A percentile compares a stretch with the other conserved stretches of the same genome.
Evolutionary conservation across 2,329 filamentous ascomycete genomes (phyloP).

Genomic region (Pseudocercospora ulei): DNA sequence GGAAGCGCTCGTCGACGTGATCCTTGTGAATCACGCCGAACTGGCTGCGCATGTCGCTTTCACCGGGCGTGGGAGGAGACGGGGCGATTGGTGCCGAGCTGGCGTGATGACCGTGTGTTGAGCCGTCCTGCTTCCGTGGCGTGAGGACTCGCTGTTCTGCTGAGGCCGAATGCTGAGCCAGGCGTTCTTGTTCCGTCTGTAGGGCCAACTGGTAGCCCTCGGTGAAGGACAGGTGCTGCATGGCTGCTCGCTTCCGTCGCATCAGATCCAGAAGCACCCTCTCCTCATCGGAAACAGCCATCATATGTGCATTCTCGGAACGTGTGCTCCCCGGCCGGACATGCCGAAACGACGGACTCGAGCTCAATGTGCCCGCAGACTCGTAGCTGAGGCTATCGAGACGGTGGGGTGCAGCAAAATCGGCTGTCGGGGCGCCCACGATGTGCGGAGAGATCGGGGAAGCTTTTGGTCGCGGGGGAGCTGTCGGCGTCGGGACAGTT

Average conservation of each 20-base stretch:
- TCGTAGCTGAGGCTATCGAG: conserved; percentile 17
- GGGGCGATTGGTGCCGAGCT: conserved; percentile 15
- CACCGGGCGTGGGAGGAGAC: conserved; percentile 11
- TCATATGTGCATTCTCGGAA: conserved; percentile 26
- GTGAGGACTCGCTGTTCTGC: conserved; percentile 25
- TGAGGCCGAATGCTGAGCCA: conserved; percentile 20
- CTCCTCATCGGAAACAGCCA: conserved; percentile 45
- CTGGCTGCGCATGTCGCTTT: conserved; percentile 21
- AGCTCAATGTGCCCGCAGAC: conserved; percentile 13
- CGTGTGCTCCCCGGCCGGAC: conserved; percentile 1
- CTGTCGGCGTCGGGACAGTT: conserved; percentile 13
- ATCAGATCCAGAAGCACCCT: conserved; percentile 44
- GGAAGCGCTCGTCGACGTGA: conserved; percentile 28
- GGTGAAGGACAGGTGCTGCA: conserved; percentile 37
- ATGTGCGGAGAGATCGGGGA: conserved; percentile 3
- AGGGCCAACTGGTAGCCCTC: conserved; percentile 35
- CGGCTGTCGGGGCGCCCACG: conserved; percentile 1
- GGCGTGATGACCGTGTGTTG: conserved; percentile 13
- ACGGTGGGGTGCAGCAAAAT: conserved; percentile 16
- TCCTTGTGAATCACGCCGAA: conserved; percentile 26
- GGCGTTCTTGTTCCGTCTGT: conserved; percentile 30
- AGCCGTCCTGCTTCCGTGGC: conserved; percentile 19
- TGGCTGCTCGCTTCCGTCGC: conserved; percentile 42
- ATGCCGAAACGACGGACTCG: conserved; percentile 8
- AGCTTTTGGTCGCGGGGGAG: conserved; percentile 7